Evolutionary conservation across 2,329 filamentous ascomycete genomes (phyloP).

Genomic region (Aspergillus pseudoviridinutans): DNA sequence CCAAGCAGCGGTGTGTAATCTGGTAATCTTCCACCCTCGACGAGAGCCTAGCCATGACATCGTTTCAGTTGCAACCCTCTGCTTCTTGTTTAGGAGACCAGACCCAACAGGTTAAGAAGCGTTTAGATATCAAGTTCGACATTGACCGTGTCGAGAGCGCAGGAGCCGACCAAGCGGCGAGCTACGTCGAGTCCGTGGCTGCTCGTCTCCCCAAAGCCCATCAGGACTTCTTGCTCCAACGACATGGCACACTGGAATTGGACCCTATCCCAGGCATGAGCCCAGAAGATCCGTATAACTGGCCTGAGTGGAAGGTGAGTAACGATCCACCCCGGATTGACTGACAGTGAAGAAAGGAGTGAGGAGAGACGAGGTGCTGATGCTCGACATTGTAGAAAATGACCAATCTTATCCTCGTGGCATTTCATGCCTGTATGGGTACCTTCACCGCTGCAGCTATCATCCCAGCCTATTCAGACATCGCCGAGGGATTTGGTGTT

Average conservation of each 20-base stretch:
- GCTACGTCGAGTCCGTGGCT: conserved; percentile 22
- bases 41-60: too few relatives aligned
- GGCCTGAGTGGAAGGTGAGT: conserved; percentile 49
- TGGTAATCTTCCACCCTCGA: too few relatives aligned
- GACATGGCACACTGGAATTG: conserved; percentile 55
- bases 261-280: conserved; percentile 51
- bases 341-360: too few relatives aligned
- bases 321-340: background rate
- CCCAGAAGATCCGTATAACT: conserved; percentile 55
- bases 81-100: too few relatives aligned
- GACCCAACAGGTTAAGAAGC: too few relatives aligned
- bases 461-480: conserved; percentile 52
- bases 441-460: conserved; percentile 55
- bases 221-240: conserved; percentile 48
- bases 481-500: conserved; percentile 49
- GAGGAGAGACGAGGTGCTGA: too few relatives aligned
- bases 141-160: too few relatives aligned
- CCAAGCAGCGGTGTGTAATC: too few relatives aligned
- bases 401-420: conserved; percentile 53
- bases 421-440: conserved; percentile 56
- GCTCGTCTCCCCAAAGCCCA: conserved; percentile 26
- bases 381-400: conserved; percentile 41
- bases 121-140: too few relatives aligned
- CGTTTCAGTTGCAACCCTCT: too few relatives aligned
- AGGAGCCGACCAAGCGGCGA: conserved; percentile 16